A percentile compares a stretch with the other conserved stretches of the same genome.
phyloP scores from a whole-genome alignment of 768 basidiomycete genomes.

The Cystobasidium ongulense region DNA sequence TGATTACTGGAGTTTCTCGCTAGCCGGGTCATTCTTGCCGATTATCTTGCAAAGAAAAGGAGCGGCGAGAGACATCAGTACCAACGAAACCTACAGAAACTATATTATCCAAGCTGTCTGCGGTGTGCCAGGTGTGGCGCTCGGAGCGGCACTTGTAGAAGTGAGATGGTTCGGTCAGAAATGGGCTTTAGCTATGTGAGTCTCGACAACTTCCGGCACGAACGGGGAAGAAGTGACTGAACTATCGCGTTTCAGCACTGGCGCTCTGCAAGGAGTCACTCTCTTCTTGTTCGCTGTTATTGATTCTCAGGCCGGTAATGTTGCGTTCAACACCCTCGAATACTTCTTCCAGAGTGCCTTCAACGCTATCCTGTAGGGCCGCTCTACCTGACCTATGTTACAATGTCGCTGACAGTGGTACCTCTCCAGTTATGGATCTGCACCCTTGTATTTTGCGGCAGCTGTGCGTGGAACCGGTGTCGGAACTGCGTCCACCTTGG shows the following conservation, averaged over 20 bases:
- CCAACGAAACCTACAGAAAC: conserved; percentile 45
- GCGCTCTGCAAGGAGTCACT: conserved; percentile 1
- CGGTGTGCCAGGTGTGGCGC: conserved; percentile 28
- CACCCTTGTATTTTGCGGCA: conserved; percentile 7
- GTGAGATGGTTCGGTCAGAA: conserved; percentile 27
- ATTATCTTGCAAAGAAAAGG: conserved; percentile 45
- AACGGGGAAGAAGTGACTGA: background rate
- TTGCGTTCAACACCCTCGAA: conserved; percentile 19
- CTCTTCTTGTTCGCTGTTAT: conserved; percentile 25
- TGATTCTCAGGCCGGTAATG: conserved; percentile 7
- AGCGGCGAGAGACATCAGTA: conserved; percentile 38
- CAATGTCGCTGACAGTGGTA: too few species aligned
- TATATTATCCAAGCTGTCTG: conserved; percentile 42
- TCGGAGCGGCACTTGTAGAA: conserved; percentile 27
- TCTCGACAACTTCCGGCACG: background rate
- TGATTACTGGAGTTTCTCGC: conserved; percentile 43
- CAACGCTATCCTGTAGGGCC: conserved; percentile 14
- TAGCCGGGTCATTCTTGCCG: conserved; percentile 46
- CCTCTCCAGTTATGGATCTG: background rate
- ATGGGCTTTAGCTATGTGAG: conserved; percentile 20
- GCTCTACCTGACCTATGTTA: background rate
- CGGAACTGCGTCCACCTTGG: conserved; percentile 16
- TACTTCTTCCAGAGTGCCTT: conserved; percentile 22
- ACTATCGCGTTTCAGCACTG: background rate
- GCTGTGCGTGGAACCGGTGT: conserved; percentile 16